Conservation (phyloP, 2,329 filamentous ascomycete genomes). For the Aspergillus calidoustus region DNA sequence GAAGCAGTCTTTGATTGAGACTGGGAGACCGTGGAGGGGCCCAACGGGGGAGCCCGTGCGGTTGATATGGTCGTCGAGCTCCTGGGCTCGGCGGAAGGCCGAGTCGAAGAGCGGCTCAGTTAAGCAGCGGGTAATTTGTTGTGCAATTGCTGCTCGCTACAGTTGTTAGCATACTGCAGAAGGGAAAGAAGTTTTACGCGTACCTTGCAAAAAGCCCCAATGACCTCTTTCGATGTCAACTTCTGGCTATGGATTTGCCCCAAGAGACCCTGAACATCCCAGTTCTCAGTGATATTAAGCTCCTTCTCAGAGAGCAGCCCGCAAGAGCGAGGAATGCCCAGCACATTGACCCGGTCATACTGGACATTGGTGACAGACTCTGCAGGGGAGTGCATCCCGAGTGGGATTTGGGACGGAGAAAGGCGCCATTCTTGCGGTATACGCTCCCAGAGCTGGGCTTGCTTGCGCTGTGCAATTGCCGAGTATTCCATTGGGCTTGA, state of each 20-base stretch:
- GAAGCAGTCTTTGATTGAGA: constrained; percentile 57
- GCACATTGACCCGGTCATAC: constrained; percentile 46
- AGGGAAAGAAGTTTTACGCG: too few relatives aligned
- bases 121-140: constrained; percentile 53
- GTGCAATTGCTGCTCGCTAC: constrained; percentile 43
- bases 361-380: constrained; percentile 40
- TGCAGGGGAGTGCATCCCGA: constrained; percentile 40
- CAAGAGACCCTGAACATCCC: constrained; percentile 50
- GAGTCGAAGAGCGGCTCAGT: constrained; percentile 57
- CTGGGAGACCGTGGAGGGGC: constrained; percentile 66
- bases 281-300: constrained; percentile 60
- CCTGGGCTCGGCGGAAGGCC: constrained; percentile 54
- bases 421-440: constrained; percentile 49
- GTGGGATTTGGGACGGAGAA: constrained; percentile 36
- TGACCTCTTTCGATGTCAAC: constrained; percentile 52
- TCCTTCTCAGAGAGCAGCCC: constrained; percentile 58
- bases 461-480: constrained; percentile 44
- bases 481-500: constrained; percentile 28
- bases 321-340: constrained; percentile 57
- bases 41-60: constrained; percentile 52
- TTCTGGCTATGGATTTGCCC: constrained; percentile 37
- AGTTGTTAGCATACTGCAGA: neutral
- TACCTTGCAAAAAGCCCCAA: constrained; percentile 60
- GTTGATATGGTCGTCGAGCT: constrained; percentile 53
- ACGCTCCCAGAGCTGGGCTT: constrained; percentile 40